Evolutionary conservation across 345 rosid genomes (phyloP).

Genomic region (Sonneratia alba): DNA sequence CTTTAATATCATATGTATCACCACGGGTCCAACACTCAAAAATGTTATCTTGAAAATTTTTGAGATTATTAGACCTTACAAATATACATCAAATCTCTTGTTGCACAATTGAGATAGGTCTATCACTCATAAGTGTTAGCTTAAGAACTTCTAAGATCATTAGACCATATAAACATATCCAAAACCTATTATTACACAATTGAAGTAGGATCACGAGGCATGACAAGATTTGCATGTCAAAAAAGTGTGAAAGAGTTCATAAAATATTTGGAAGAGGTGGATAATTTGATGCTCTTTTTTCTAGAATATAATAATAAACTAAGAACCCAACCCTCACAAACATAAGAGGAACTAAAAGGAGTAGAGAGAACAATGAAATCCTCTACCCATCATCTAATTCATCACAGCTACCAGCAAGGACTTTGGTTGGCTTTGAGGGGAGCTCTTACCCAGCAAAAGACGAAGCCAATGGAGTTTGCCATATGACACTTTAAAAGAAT

Average conservation of each 20-base stretch:
- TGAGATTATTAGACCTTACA: no score
- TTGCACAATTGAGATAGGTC: no score
- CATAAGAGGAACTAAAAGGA: background rate
- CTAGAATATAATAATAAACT: background rate
- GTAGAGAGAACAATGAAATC: background rate
- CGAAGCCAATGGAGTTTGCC: background rate
- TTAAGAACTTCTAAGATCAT: no score
- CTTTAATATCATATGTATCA: no score
- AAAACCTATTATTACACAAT: no score
- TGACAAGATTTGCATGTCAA: background rate
- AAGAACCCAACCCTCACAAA: background rate
- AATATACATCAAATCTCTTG: no score
- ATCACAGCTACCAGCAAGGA: background rate
- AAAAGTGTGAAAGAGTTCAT: background rate
- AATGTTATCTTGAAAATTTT: no score
- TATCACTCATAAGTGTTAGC: no score
- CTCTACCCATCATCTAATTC: background rate
- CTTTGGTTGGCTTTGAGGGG: background rate
- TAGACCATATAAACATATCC: no score
- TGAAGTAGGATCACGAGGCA: no score
- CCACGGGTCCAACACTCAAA: no score
- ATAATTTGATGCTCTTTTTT: background rate
- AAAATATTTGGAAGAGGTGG: background rate
- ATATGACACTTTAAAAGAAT: background rate
- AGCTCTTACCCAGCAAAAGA: background rate